phyloP scores from a whole-genome alignment of 2,329 filamentous ascomycete species.

The Apiospora kogelbergensis region DNA sequence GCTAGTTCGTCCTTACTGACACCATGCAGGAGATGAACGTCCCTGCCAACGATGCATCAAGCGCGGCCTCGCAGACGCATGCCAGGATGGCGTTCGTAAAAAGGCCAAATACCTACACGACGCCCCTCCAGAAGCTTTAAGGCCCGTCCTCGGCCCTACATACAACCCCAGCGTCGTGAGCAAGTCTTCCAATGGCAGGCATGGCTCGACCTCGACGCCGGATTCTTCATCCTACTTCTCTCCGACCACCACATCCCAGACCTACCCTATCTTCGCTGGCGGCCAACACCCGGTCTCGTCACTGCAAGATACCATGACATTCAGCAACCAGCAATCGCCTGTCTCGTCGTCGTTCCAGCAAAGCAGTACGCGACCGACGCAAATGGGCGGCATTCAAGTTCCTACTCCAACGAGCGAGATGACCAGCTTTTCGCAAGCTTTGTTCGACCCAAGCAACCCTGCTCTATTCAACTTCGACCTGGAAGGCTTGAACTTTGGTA shows the following conservation, averaged over 20 bases:
- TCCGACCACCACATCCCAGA: slow-evolving; percentile 42
- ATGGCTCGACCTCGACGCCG: slow-evolving; percentile 46
- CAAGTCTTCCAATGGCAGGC: slow-evolving; percentile 46
- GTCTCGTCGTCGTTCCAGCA: slow-evolving; percentile 71
- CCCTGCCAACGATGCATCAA: slow-evolving; percentile 95
- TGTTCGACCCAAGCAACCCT: slow-evolving; percentile 91
- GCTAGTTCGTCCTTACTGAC: slow-evolving; percentile 8
- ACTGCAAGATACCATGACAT: slow-evolving; percentile 51
- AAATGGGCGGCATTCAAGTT: slow-evolving; percentile 47
- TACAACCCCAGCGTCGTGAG: slow-evolving; percentile 60
- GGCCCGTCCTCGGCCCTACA: slow-evolving; percentile 77
- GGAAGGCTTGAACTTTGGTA: slow-evolving; percentile 91
- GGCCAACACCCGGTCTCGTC: slow-evolving; percentile 43
- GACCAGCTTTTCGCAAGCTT: slow-evolving; percentile 48
- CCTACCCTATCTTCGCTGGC: slow-evolving; percentile 53
- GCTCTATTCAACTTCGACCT: slow-evolving; percentile 95
- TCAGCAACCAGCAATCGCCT: slow-evolving; percentile 69
- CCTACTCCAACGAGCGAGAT: slow-evolving; percentile 52
- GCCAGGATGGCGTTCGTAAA: slow-evolving; percentile 95
- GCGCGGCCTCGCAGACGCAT: slow-evolving; percentile 84
- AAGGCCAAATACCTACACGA: slow-evolving; percentile 99
- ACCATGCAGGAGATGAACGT: slow-evolving; percentile 77
- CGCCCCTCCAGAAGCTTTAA: slow-evolving; percentile 83
- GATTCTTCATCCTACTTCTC: slow-evolving; percentile 51
- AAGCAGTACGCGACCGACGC: slow-evolving; percentile 45